Percentiles rank a stretch among this genome's conserved stretches.
These are phyloP conservation scores for Cladophialophora yegresii DNA, from an alignment of 2,329 filamentous ascomycete genomes.

Conservation along the genomic window DNA sequence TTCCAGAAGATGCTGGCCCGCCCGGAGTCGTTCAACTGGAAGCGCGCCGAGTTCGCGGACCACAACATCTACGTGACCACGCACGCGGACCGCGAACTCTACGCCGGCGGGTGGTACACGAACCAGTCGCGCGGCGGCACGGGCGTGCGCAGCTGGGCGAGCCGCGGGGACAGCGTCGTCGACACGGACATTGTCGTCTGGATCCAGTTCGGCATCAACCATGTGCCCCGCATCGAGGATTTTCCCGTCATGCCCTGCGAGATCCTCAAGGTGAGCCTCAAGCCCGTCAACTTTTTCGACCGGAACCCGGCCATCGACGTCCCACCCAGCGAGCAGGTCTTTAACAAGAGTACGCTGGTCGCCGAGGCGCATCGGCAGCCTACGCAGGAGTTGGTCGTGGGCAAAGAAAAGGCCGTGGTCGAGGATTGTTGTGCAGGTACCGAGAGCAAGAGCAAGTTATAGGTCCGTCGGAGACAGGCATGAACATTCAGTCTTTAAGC, in stretches of 20 bases:
- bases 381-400: conserved; percentile 23
- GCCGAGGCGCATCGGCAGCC: conserved; percentile 32
- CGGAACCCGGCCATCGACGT: conserved; percentile 55
- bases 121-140: conserved; percentile 58
- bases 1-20: conserved; percentile 62
- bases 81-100: conserved; percentile 57
- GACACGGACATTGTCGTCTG: conserved; percentile 59
- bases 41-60: conserved; percentile 57
- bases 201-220: conserved; percentile 63
- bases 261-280: conserved; percentile 50
- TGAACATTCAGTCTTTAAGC: too few species aligned
- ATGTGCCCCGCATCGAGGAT: conserved; percentile 65
- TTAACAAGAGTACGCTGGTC: conserved; percentile 42
- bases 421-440: conserved; percentile 25
- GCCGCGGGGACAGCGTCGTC: conserved; percentile 48
- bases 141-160: conserved; percentile 57
- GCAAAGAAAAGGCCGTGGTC: neutral
- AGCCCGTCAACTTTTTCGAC: conserved; percentile 57
- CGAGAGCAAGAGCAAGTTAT: conserved; percentile 30
- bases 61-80: conserved; percentile 59
- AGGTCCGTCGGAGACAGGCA: neutral
- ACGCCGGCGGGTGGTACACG: conserved; percentile 58
- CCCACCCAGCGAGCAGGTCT: conserved; percentile 45
- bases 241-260: conserved; percentile 71
- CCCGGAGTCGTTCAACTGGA: conserved; percentile 51